Evolutionary conservation across 1,284 basidiomycete species (phyloP).

Genomic region (Malassezia equina): DNA sequence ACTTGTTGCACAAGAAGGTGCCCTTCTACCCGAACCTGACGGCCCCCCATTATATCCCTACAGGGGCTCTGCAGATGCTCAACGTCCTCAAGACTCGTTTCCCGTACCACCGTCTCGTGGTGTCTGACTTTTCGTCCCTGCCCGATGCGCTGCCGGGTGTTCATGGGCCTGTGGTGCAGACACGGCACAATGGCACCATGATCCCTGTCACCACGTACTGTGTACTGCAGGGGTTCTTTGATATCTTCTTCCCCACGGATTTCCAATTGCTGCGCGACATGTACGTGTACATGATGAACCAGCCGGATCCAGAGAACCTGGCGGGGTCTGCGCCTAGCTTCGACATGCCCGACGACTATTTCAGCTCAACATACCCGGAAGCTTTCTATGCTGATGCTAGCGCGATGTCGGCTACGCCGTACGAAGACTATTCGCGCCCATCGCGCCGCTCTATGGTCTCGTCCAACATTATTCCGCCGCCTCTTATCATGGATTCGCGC

Average conservation of each 20-base stretch:
- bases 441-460: background rate
- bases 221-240: constrained; percentile 91
- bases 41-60: constrained; percentile 80
- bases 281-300: constrained; percentile 34
- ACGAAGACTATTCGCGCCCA: constrained; percentile 7
- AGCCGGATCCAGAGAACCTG: background rate
- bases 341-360: background rate
- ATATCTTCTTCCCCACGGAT: constrained; percentile 97
- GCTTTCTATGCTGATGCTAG: background rate
- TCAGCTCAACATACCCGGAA: constrained; percentile 2
- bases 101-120: constrained; percentile 77
- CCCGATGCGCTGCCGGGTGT: constrained; percentile 73
- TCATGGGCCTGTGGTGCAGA: constrained; percentile 93
- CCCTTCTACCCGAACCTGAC: constrained; percentile 80
- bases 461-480: constrained; percentile 13
- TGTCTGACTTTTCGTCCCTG: constrained; percentile 81
- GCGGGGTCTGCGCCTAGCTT: background rate
- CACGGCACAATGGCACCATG: constrained; percentile 69
- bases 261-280: constrained; percentile 59
- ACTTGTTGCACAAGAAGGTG: constrained; percentile 22
- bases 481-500: background rate
- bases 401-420: background rate
- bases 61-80: constrained; percentile 75
- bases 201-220: constrained; percentile 74
- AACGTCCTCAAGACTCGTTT: constrained; percentile 72